Base-by-base conservation (phyloP, 768 basidiomycete genomes). In the Suillus lakei region DNA sequence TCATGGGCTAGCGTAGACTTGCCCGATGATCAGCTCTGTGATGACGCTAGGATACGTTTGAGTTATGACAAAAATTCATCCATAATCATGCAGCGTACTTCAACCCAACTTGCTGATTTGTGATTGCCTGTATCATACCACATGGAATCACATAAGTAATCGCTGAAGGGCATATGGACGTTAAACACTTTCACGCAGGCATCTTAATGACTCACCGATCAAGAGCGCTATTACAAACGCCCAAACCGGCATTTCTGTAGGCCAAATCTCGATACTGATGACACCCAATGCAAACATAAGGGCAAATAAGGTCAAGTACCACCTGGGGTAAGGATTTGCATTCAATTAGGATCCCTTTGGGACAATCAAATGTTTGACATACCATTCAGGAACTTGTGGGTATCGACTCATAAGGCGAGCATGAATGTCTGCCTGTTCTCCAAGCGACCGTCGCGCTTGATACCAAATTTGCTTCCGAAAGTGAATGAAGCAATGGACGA, bases 341-440 rank as follows among this genome's bases (percentile, higher is more conserved):
- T 58, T 23, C n/a, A 48, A 26, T 39, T 43, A 23, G 13, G 10
- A 36, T 28, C 58, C 10, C 18, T 28, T 6, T 34, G 6, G 5
- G 38, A 36, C 10, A 34, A 34, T 2, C 12, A 34, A 43, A 3
- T 21, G 6, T 5, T 46, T 67, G 10, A 41, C 58, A 41, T 41
- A 30, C 58, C 58, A 59, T 30, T 59, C 58, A 1, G 58, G 58
- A 78, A 77, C 75, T 67, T 73, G 91, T 1, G 80, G 82, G 73
- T 96, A 96, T 58, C 79, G 77, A 15, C 84, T 80, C 94, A 95
- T 95, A 43, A 95, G 81, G 15, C 92, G 86, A 23, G 91, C 91
- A 70, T 95, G 93, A 66, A 95, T 86, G 78, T 95, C 93, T 0
- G 91, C 90, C 71, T 92, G 90, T 70, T 95, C 94, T 56, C 84